A percentile compares a stretch with the other conserved stretches of the same genome.
Conservation (phyloP, 495 filamentous ascomycete species). For the Daldinia decipiens region DNA sequence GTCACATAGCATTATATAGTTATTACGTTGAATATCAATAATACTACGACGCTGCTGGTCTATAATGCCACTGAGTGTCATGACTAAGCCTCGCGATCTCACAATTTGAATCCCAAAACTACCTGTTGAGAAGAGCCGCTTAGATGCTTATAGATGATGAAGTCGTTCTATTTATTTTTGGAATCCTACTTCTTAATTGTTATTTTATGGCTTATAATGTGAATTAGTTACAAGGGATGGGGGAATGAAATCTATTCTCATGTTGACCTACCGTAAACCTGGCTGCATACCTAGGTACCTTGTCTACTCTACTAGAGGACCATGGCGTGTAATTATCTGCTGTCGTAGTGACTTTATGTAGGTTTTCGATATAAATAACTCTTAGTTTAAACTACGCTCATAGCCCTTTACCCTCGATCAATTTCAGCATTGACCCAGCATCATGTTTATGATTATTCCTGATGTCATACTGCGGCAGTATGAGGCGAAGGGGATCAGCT, state of each 20-base stretch:
- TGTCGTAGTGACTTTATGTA: background rate
- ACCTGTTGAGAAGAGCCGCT: background rate
- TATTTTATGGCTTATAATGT: too few species aligned
- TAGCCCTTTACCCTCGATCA: background rate
- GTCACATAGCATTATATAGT: background rate
- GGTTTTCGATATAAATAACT: background rate
- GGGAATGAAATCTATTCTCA: background rate
- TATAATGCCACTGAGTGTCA: background rate
- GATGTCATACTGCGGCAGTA: background rate
- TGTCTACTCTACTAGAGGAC: background rate
- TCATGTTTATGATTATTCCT: too few species aligned
- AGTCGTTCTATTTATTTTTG: too few species aligned
- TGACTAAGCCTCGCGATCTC: background rate
- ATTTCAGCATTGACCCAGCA: background rate
- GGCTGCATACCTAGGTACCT: background rate
- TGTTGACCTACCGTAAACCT: background rate
- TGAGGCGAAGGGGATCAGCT: constrained; percentile 5
- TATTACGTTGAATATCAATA: too few species aligned
- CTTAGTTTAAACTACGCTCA: background rate
- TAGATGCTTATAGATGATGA: background rate
- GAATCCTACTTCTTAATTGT: too few species aligned
- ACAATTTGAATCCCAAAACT: background rate
- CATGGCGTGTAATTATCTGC: background rate
- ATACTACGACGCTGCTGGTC: background rate
- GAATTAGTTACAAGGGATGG: background rate